Conservation (phyloP, 768 basidiomycete species). For the Gymnopilus dilepis region DNA sequence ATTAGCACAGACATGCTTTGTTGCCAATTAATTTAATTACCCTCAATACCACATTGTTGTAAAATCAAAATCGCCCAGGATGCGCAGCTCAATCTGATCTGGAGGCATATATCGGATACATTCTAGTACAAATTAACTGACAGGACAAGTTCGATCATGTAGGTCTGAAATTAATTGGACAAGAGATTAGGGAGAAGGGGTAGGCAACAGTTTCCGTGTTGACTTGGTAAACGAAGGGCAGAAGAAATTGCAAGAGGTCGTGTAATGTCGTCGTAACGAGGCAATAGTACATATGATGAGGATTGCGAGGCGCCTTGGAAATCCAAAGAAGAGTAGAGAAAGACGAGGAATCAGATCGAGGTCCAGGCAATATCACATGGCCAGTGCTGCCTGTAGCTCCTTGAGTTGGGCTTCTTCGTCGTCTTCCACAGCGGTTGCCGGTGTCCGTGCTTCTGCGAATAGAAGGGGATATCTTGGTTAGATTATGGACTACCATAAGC, state of each 20-base stretch:
- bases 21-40: conserved; percentile 22
- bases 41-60: conserved; percentile 11
- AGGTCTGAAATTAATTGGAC: not conserved
- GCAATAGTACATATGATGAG: conserved; percentile 6
- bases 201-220: not conserved
- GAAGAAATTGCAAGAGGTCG: not conserved
- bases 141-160: not conserved
- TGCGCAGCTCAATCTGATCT: not conserved
- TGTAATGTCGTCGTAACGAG: not conserved
- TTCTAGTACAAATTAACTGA: conserved; percentile 6
- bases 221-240: not conserved
- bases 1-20: conserved; percentile 26
- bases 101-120: not conserved
- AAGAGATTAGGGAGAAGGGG: not conserved
- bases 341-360: conserved; percentile 13
- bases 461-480: not conserved
- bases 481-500: not conserved
- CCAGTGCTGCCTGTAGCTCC: conserved; percentile 90
- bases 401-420: conserved; percentile 92
- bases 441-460: conserved; percentile 35
- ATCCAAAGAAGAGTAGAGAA: conserved; percentile 1
- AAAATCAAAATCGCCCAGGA: not conserved
- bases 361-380: not conserved
- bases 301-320: not conserved
- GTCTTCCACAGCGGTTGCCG: conserved; percentile 63